Percentiles rank a stretch among this genome's conserved stretches.
Conservation (phyloP, 169 alveolate genomes). For the Toxoplasma gondii region DNA sequence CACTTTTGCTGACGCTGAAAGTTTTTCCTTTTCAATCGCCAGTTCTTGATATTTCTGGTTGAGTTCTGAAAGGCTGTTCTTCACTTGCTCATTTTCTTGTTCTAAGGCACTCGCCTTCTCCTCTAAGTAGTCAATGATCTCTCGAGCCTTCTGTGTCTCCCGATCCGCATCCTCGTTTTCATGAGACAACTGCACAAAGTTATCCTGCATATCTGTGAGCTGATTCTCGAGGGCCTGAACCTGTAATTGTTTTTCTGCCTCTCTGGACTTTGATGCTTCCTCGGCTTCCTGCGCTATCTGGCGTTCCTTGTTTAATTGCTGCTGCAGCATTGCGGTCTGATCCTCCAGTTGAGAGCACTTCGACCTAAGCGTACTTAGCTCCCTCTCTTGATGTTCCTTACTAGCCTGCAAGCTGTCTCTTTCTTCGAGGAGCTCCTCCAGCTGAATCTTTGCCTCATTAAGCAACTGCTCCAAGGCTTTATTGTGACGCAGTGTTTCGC, state of each 20-base stretch:
- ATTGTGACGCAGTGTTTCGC: not conserved
- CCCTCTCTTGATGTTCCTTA: conserved; percentile 28
- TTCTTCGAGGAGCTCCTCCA: conserved; percentile 50
- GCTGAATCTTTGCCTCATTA: conserved; percentile 49
- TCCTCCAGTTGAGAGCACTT: conserved; percentile 24
- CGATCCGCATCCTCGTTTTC: conserved; percentile 51
- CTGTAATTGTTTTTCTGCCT: conserved; percentile 34
- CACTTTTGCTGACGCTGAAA: conserved; percentile 46
- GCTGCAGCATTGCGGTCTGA: conserved; percentile 33
- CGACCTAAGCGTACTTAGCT: conserved; percentile 23
- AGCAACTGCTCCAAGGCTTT: conserved; percentile 6
- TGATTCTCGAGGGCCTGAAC: conserved; percentile 45
- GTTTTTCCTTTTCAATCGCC: conserved; percentile 51
- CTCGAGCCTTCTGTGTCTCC: conserved; percentile 63
- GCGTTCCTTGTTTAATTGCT: conserved; percentile 43
- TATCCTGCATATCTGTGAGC: conserved; percentile 59
- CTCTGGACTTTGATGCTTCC: conserved; percentile 12
- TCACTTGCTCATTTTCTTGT: conserved; percentile 49
- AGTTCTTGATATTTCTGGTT: conserved; percentile 53
- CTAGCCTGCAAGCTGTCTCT: not conserved
- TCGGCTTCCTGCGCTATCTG: conserved; percentile 34
- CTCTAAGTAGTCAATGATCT: conserved; percentile 63
- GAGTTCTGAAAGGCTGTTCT: conserved; percentile 27
- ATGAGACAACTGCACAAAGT: conserved; percentile 11
- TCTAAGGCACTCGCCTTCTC: conserved; percentile 17